A percentile compares a stretch with the other conserved stretches of the same genome.
Evolutionary conservation across 1,284 basidiomycete species (phyloP).

Genomic region (Naganishia cerealis): DNA sequence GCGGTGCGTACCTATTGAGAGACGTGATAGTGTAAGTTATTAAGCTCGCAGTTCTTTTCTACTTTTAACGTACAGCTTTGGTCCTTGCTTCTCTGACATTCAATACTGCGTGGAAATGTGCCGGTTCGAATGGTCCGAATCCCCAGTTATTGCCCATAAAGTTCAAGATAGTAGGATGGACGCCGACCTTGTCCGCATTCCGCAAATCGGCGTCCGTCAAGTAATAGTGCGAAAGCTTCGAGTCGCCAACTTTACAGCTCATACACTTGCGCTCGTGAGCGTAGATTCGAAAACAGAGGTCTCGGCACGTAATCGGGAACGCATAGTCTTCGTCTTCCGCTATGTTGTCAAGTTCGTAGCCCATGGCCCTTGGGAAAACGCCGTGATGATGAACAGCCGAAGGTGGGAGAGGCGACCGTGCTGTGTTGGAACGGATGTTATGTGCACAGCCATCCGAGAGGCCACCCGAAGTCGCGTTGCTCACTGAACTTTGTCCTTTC

Average conservation of each 20-base stretch:
- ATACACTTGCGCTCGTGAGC: conserved; percentile 28
- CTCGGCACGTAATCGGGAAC: conserved; percentile 26
- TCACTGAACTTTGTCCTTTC: too few species aligned
- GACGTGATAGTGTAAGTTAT: background rate
- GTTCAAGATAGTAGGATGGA: conserved; percentile 16
- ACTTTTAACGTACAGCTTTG: conserved; percentile 10
- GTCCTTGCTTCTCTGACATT: conserved; percentile 17
- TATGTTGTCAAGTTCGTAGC: background rate
- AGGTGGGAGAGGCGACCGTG: conserved; percentile 7
- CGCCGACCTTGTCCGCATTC: conserved; percentile 15
- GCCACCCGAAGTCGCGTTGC: too few species aligned
- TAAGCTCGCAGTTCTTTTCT: background rate
- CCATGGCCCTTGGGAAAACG: background rate
- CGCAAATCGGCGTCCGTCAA: conserved; percentile 28
- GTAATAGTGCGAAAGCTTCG: conserved; percentile 33
- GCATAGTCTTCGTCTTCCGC: conserved; percentile 8
- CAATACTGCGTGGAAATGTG: conserved; percentile 26
- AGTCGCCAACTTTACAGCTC: conserved; percentile 31
- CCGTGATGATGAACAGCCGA: conserved; percentile 19
- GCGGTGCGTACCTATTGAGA: conserved; percentile 28
- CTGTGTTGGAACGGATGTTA: background rate
- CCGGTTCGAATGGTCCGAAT: conserved; percentile 21
- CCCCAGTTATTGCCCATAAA: conserved; percentile 31
- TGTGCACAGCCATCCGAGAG: too few species aligned
- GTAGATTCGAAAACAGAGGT: conserved; percentile 31